Percentiles rank a stretch among this genome's conserved stretches.
Evolutionary conservation across 257 asterid species (phyloP).

Genomic region (Nicotiana otophora): DNA sequence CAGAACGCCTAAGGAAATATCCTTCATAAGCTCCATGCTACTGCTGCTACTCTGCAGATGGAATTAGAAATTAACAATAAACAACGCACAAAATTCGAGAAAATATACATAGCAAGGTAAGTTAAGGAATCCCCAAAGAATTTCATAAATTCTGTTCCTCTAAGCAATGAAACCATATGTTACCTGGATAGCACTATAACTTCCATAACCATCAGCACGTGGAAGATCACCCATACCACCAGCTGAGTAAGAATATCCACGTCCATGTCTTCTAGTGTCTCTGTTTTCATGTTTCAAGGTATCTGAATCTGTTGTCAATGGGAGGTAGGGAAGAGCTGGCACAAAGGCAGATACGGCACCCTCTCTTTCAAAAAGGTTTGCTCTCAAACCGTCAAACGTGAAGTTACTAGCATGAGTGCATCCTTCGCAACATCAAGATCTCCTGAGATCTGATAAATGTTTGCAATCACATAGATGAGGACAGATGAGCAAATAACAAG

Average conservation of each 20-base stretch:
- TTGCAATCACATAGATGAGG: neutral
- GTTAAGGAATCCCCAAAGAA: neutral
- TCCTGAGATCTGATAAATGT: slow-evolving; percentile 63
- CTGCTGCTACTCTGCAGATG: slow-evolving; percentile 47
- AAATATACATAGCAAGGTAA: neutral
- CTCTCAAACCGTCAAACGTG: slow-evolving; percentile 59
- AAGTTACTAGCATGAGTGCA: slow-evolving; percentile 82
- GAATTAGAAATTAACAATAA: neutral
- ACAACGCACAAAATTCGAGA: neutral
- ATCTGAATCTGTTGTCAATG: slow-evolving; percentile 65
- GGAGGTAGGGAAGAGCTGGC: slow-evolving; percentile 81
- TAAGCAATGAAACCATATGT: neutral
- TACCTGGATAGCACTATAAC: slow-evolving; percentile 64
- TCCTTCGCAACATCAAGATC: slow-evolving; percentile 81
- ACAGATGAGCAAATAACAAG: neutral
- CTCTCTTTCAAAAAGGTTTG: slow-evolving; percentile 85
- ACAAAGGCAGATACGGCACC: slow-evolving; percentile 63
- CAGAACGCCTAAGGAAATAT: slow-evolving; percentile 71
- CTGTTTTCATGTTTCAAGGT: slow-evolving; percentile 57
- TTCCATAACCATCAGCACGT: slow-evolving; percentile 56
- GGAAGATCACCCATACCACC: slow-evolving; percentile 55
- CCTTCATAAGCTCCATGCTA: slow-evolving; percentile 78
- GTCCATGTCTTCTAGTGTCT: slow-evolving; percentile 64
- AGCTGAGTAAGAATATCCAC: slow-evolving; percentile 62
- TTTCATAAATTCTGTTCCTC: neutral